These are phyloP conservation scores for Canavalia ensiformis DNA, from an alignment of 306 rosid genomes.

Conservation along the genomic window DNA sequence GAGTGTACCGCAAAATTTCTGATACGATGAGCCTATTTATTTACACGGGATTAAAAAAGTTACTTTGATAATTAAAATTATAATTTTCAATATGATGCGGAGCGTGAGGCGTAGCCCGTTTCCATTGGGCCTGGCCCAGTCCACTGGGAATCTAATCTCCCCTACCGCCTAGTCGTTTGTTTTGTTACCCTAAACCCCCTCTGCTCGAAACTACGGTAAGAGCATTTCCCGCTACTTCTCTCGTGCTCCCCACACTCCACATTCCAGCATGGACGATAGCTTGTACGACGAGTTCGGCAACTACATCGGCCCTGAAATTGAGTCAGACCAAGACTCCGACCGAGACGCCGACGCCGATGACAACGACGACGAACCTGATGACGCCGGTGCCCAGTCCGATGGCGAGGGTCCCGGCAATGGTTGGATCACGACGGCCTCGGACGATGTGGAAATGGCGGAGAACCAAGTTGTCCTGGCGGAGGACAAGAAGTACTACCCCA, in stretches of 20 bases:
- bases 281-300: slow-evolving; percentile 96
- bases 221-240: neutral
- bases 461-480: slow-evolving; percentile 94
- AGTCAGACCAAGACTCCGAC: slow-evolving; percentile 89
- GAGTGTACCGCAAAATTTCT: no score
- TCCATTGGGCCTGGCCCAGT: slow-evolving; percentile 9
- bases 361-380: slow-evolving; percentile 52
- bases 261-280: slow-evolving; percentile 83
- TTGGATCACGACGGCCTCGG: slow-evolving; percentile 71
- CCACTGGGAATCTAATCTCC: slow-evolving; percentile 15
- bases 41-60: no score
- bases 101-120: neutral
- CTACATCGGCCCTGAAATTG: slow-evolving; percentile 98
- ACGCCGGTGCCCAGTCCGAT: slow-evolving; percentile 59
- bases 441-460: slow-evolving; percentile 80
- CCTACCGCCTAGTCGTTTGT: neutral
- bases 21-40: no score
- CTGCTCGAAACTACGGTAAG: slow-evolving; percentile 22
- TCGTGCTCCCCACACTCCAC: neutral
- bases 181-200: slow-evolving; percentile 51
- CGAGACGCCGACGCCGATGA: slow-evolving; percentile 45
- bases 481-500: slow-evolving; percentile 96
- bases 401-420: slow-evolving; percentile 74
- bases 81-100: no score
- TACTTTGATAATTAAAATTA: no score